A percentile compares a stretch with the other conserved stretches of the same genome.
These are phyloP conservation scores for Penicillium sp. DNA, from an alignment of 2,329 filamentous ascomycete genomes.

Conservation along the genomic window DNA sequence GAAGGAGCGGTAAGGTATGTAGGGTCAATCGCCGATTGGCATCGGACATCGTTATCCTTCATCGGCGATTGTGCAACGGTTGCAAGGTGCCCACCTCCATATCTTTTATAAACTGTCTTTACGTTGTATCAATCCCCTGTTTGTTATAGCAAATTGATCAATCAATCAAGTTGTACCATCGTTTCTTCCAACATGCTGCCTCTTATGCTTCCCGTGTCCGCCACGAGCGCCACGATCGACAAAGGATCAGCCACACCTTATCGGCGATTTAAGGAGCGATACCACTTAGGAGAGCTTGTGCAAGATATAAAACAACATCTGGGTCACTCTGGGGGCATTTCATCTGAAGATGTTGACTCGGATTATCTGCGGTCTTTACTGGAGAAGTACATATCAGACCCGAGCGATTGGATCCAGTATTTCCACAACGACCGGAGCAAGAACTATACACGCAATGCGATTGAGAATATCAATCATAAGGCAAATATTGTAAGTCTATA, in stretches of 20 bases:
- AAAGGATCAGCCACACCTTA: conserved; percentile 22
- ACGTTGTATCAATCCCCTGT: background rate
- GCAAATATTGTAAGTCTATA: conserved; percentile 38
- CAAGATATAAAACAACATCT: conserved; percentile 39
- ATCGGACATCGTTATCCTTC: background rate
- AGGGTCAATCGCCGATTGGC: conserved; percentile 30
- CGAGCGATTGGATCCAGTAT: conserved; percentile 38
- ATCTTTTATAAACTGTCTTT: conserved; percentile 8
- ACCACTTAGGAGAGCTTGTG: conserved; percentile 34
- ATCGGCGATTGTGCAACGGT: conserved; percentile 23
- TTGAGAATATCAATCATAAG: conserved; percentile 42
- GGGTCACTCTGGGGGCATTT: conserved; percentile 36
- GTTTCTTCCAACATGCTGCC: conserved; percentile 24
- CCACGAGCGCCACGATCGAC: conserved; percentile 17
- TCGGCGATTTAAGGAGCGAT: conserved; percentile 30
- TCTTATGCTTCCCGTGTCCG: conserved; percentile 19
- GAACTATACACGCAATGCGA: conserved; percentile 42
- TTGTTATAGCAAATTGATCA: background rate
- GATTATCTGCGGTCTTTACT: conserved; percentile 36
- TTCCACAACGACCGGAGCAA: conserved; percentile 41
- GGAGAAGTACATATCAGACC: conserved; percentile 37
- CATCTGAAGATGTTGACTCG: conserved; percentile 34
- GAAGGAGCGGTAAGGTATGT: conserved; percentile 5
- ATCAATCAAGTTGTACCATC: background rate
- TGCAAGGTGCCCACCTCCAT: conserved; percentile 5